A percentile compares a stretch with the other conserved stretches of the same genome.
These are phyloP conservation scores for Sistotremastrum suecicum DNA, from an alignment of 768 basidiomycete genomes.

Conservation along the genomic window DNA sequence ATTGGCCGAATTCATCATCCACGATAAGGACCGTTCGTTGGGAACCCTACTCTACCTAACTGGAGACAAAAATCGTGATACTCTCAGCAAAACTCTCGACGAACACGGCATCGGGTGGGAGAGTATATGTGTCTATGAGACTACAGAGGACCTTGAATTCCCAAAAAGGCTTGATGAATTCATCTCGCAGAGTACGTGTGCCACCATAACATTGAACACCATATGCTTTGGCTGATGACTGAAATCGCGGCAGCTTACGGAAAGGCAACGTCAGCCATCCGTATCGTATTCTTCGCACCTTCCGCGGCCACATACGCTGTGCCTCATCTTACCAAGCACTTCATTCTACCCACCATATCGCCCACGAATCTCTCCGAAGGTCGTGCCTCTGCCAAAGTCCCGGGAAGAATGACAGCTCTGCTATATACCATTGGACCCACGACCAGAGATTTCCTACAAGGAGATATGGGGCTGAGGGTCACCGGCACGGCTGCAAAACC, in stretches of 20 bases:
- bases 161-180: slow-evolving; percentile 2
- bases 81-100: slow-evolving; percentile 35
- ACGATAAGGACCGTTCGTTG: slow-evolving; percentile 9
- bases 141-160: slow-evolving; percentile 27
- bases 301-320: slow-evolving; percentile 47
- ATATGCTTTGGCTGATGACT: no score
- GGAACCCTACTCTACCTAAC: slow-evolving; percentile 54
- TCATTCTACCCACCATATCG: slow-evolving; percentile 21
- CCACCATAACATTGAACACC: no score
- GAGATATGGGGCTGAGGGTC: background rate
- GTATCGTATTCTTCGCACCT: slow-evolving; percentile 69
- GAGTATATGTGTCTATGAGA: slow-evolving; percentile 56
- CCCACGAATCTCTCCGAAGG: background rate
- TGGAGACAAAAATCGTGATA: slow-evolving; percentile 78
- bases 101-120: slow-evolving; percentile 31
- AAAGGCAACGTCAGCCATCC: slow-evolving; percentile 12
- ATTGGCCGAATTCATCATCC: slow-evolving; percentile 50
- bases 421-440: no score
- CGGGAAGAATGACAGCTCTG: no score
- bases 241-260: no score
- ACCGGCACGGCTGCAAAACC: background rate
- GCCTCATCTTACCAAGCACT: slow-evolving; percentile 33
- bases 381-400: no score
- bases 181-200: no score
- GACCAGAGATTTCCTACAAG: no score